Evolutionary conservation across 352 stramenopile genomes (phyloP), one percentile per base, ranked within the genome.

Genomic region (Phytophthora syringae): DNA sequence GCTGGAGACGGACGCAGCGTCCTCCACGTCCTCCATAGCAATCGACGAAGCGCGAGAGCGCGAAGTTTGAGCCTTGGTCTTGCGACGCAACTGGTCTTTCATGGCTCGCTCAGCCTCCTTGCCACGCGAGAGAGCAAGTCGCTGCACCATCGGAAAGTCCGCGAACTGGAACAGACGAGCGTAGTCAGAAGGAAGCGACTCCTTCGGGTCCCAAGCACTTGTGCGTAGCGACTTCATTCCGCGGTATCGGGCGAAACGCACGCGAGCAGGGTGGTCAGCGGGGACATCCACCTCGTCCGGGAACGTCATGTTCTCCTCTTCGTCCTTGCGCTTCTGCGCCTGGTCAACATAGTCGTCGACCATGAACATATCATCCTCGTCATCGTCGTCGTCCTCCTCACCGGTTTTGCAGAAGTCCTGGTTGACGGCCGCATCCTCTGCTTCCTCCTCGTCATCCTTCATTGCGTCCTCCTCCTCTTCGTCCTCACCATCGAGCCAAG

Each of bases 111-210:
- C 85, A 7, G 83, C 87, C 7, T 86, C 71, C 64, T 93, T 92
- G 53, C 83, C 84, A 18, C 85, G 83, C 48, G 83, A 67, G 55
- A 99, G 88, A 7, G 98, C 92, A 57, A 94, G 77, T 25, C 96
- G 92, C 85, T 99, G 95, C 30, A 97, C 96, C 65, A 91, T 92
- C 22, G 90, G 88, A 72, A 99, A 99, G 80, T 97, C 97, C 10
- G 88, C 78, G 68, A 99, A 98, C 76, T 99, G 93, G 77, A 98
- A 99, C 24, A 99, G 84, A 6, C 94, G 89, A 22, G 94, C 93
- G 76, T 99, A 99, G 45, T 98, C 93, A 24, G 90, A 85, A 21
- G 98, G 98, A 7, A 99, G 92, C 70, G 96, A 98, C 80, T 99
- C 98, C 78, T 99, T 99, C 2, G 97, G 85, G 70, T 99, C 97